These are phyloP conservation scores for Phytopythium oedochilum DNA, from an alignment of 352 stramenopile genomes.

Conservation along the genomic window DNA sequence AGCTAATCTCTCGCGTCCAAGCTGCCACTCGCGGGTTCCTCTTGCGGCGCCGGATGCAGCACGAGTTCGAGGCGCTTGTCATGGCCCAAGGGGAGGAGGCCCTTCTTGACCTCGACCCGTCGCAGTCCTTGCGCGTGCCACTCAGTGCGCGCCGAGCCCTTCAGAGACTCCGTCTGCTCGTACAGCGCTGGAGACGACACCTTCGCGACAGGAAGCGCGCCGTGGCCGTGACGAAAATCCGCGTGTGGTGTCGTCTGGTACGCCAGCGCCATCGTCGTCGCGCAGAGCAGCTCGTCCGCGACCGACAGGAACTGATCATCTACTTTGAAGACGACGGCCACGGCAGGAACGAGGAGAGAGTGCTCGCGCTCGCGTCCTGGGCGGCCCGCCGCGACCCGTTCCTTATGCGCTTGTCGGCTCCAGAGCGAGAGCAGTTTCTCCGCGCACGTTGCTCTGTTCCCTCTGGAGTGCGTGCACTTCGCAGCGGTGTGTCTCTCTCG, in stretches of 20 bases:
- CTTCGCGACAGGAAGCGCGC: conserved; percentile 54
- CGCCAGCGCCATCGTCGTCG: conserved; percentile 57
- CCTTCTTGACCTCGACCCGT: conserved; percentile 34
- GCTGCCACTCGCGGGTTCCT: conserved; percentile 58
- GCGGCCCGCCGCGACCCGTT: conserved; percentile 55
- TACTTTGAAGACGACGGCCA: conserved; percentile 37
- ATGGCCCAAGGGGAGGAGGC: conserved; percentile 33
- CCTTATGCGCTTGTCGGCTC: conserved; percentile 45
- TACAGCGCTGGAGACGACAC: conserved; percentile 50
- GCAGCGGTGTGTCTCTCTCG: background rate
- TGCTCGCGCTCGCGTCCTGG: conserved; percentile 48
- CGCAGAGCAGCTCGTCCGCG: conserved; percentile 38
- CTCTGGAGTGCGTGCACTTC: conserved; percentile 59
- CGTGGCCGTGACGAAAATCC: conserved; percentile 71
- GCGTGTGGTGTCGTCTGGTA: conserved; percentile 74
- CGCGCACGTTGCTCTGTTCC: conserved; percentile 29
- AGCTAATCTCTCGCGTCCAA: conserved; percentile 48
- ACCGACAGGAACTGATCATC: conserved; percentile 66
- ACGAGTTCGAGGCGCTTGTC: conserved; percentile 49
- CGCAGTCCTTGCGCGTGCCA: conserved; percentile 22
- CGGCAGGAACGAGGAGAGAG: conserved; percentile 11
- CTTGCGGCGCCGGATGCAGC: conserved; percentile 36
- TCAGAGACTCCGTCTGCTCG: conserved; percentile 38
- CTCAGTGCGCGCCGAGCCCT: conserved; percentile 34
- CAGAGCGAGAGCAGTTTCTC: conserved; percentile 39